phyloP scores from a whole-genome alignment of 768 basidiomycete species.

The Mycena alexandri region DNA sequence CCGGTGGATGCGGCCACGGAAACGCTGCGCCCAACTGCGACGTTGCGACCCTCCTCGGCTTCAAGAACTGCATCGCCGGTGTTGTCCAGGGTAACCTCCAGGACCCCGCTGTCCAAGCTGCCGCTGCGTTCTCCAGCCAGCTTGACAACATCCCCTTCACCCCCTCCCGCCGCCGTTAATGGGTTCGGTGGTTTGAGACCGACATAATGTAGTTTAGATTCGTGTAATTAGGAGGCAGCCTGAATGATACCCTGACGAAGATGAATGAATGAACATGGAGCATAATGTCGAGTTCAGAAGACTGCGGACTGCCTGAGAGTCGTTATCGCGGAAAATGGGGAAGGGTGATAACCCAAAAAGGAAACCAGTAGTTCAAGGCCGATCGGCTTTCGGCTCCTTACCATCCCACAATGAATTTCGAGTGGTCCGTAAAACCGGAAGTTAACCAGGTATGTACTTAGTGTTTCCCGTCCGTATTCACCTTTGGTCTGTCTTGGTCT shows the following conservation, averaged over 20 bases:
- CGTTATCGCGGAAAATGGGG: too few species aligned
- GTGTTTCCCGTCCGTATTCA: too few species aligned
- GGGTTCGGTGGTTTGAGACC: neutral
- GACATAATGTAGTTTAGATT: slow-evolving; percentile 9
- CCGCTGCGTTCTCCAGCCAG: slow-evolving; percentile 19
- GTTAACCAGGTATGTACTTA: too few species aligned
- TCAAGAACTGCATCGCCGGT: slow-evolving; percentile 14
- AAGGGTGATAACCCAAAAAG: too few species aligned
- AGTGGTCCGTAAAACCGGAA: too few species aligned
- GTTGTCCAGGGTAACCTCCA: neutral
- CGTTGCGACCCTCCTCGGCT: slow-evolving; percentile 35
- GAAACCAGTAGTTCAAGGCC: too few species aligned
- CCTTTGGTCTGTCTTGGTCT: too few species aligned
- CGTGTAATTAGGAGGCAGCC: slow-evolving; percentile 8
- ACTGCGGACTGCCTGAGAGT: too few species aligned
- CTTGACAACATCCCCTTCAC: slow-evolving; percentile 25
- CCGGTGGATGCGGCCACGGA: slow-evolving; percentile 41
- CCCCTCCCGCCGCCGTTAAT: neutral
- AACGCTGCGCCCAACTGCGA: slow-evolving; percentile 39
- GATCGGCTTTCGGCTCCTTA: too few species aligned
- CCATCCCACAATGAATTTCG: too few species aligned
- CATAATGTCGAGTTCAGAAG: too few species aligned
- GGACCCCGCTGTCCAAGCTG: slow-evolving; percentile 11
- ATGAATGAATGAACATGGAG: neutral
- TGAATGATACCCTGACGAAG: slow-evolving; percentile 16